A percentile compares a stretch with the other conserved stretches of the same genome.
phyloP scores from a whole-genome alignment of 2,329 filamentous ascomycete species.

The Colletotrichum salicis region DNA sequence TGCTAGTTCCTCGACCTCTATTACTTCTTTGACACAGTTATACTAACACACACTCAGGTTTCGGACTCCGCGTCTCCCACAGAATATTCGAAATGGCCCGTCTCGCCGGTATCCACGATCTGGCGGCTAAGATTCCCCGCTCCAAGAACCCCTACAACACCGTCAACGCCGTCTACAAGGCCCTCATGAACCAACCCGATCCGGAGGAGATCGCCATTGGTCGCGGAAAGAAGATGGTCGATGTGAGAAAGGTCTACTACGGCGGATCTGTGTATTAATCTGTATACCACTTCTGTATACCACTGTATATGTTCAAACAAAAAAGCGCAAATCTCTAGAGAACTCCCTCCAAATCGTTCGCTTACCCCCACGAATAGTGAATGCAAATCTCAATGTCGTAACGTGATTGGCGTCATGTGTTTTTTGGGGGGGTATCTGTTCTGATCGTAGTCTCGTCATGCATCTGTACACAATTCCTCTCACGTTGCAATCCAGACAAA shows the following conservation, averaged over 20 bases:
- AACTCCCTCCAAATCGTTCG: not conserved
- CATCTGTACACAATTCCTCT: not conserved
- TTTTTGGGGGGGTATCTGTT: slow-evolving; percentile 14
- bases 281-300: slow-evolving; percentile 29
- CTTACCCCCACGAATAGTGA: not conserved
- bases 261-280: slow-evolving; percentile 75
- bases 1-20: not conserved
- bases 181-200: slow-evolving; percentile 83
- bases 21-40: not conserved
- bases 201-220: slow-evolving; percentile 92
- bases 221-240: slow-evolving; percentile 92
- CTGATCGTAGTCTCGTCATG: slow-evolving; percentile 9
- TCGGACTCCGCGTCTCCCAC: slow-evolving; percentile 90
- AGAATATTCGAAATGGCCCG: slow-evolving; percentile 96
- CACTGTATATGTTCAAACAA: slow-evolving; percentile 28
- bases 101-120: slow-evolving; percentile 85
- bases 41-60: slow-evolving; percentile 68
- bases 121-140: slow-evolving; percentile 83
- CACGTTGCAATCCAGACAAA: not conserved
- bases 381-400: not conserved
- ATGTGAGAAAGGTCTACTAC: slow-evolving; percentile 97
- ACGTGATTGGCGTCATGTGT: not conserved
- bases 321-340: slow-evolving; percentile 33
- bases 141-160: slow-evolving; percentile 98
- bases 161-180: slow-evolving; percentile 89